Base-by-base conservation (phyloP, 345 rosid genomes). In the Eucalyptus regnans region DNA sequence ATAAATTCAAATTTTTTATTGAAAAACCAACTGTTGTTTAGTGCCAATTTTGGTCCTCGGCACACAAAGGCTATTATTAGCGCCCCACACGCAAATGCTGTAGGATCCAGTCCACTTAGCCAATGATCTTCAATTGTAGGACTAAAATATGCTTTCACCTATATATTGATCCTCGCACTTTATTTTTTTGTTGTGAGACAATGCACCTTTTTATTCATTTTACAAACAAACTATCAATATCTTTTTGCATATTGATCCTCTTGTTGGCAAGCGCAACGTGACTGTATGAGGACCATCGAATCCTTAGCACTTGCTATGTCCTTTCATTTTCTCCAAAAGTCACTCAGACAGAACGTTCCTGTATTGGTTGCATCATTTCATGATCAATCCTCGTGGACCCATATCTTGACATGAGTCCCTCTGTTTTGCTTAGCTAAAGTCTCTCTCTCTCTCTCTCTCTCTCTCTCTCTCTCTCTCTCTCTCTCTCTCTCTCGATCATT, bases 191-290 rank as follows among this genome's bases (percentile, higher is more conserved):
- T 23, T 56, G 12, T 9, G 29, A 23, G 29, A 56, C 12, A 56
- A 56, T 23, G 29, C 29, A 56, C 62, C 29, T 23, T 22, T 56
- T 23, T 56, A 56, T 56, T 56, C 6, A 23, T 56, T 56, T 56
- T 4, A 56, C 13, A 56, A 56, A 12, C 3, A 56, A 56, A 23
- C 12, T 23, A 56, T 56, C 12, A 23, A 56, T 56, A 23, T 56
- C 4, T 52, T 52, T 52, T 52, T 18, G 62, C 29, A 0, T 56
- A 56, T 23, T 23, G 29, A 56, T 23, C 1, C 62, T 52, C 0
- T 18, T 52, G 58, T 52, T 7, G 58, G 58, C 58, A 6, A 56
- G 29, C 62, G 0, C 13, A 56, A 0, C 27, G 62, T 23, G 62
- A 56, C 29, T 56, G 62, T 9, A 9, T 56, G 62, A 23, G 62